Percentiles rank a stretch among this genome's conserved stretches.
Evolutionary conservation across 306 rosid species (phyloP).

Genomic region (Biancaea sappan): DNA sequence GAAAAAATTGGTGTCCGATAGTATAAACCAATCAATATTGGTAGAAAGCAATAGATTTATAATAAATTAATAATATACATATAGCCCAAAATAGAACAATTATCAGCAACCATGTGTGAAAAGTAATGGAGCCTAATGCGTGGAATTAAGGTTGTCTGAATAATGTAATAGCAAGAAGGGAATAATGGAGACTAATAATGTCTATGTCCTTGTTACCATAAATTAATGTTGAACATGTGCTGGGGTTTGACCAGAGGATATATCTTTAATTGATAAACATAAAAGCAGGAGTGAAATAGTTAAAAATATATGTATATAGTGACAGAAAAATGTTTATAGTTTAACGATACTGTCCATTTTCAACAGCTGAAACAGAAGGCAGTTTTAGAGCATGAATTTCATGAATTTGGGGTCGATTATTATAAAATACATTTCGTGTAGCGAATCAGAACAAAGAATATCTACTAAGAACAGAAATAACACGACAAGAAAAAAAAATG

Average conservation of each 20-base stretch:
- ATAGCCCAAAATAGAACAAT: background rate
- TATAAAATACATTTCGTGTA: background rate
- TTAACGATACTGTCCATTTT: background rate
- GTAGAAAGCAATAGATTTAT: background rate
- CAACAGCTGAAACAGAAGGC: slow-evolving; percentile 9
- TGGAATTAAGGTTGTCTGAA: background rate
- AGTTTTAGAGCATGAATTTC: background rate
- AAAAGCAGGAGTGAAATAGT: slow-evolving; percentile 9
- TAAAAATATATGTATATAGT: background rate
- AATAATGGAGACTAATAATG: too few relatives aligned
- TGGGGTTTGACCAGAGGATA: slow-evolving; percentile 8
- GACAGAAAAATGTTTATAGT: background rate
- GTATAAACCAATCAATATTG: too few relatives aligned
- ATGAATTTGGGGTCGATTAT: background rate
- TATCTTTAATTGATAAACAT: background rate
- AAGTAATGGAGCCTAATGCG: background rate
- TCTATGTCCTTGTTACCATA: too few relatives aligned
- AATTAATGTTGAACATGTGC: slow-evolving; percentile 17
- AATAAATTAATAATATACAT: too few relatives aligned
- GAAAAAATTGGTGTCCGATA: too few relatives aligned
- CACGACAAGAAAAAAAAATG: background rate
- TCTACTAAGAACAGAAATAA: background rate
- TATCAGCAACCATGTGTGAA: background rate
- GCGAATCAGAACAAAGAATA: background rate
- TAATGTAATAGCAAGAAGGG: background rate